Conservation (phyloP, 1,284 basidiomycete species). For the Xanthoconium separans region DNA sequence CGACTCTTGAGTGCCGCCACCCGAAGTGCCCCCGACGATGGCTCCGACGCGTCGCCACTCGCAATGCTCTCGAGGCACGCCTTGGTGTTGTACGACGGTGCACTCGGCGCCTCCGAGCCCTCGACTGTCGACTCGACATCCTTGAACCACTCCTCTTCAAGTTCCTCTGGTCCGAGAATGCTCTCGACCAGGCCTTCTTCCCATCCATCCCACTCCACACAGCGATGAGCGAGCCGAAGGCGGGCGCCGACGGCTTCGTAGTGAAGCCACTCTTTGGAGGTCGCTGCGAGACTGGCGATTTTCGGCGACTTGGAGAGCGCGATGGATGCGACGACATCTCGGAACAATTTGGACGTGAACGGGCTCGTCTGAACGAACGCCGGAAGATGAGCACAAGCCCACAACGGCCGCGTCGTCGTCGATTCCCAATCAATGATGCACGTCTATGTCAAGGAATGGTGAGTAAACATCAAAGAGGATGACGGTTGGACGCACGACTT, state of each 20-base stretch:
- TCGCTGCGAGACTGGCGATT: conserved; percentile 30
- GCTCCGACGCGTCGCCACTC: conserved; percentile 13
- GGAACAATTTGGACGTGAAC: conserved; percentile 68
- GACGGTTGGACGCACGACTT: conserved; percentile 53
- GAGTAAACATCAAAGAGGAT: background rate
- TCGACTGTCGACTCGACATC: conserved; percentile 37
- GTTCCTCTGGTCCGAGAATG: conserved; percentile 68
- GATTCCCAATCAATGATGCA: conserved; percentile 87
- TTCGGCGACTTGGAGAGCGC: conserved; percentile 24
- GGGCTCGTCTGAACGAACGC: conserved; percentile 74
- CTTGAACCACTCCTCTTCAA: conserved; percentile 68
- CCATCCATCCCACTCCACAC: conserved; percentile 84
- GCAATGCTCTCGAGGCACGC: background rate
- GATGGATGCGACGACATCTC: conserved; percentile 51
- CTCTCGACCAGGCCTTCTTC: conserved; percentile 75
- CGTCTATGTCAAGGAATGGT: conserved; percentile 43
- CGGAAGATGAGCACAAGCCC: conserved; percentile 78
- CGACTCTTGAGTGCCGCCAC: conserved; percentile 24
- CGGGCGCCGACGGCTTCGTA: conserved; percentile 63
- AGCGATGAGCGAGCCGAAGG: conserved; percentile 71
- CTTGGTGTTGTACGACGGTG: conserved; percentile 2
- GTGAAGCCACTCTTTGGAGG: conserved; percentile 69
- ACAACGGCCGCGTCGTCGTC: conserved; percentile 76
- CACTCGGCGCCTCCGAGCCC: conserved; percentile 19
- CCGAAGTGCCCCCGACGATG: conserved; percentile 16